Percentiles rank a stretch among this genome's conserved stretches.
phyloP scores from a whole-genome alignment of 2,329 filamentous ascomycete species.

The Delphinella strobiligena region DNA sequence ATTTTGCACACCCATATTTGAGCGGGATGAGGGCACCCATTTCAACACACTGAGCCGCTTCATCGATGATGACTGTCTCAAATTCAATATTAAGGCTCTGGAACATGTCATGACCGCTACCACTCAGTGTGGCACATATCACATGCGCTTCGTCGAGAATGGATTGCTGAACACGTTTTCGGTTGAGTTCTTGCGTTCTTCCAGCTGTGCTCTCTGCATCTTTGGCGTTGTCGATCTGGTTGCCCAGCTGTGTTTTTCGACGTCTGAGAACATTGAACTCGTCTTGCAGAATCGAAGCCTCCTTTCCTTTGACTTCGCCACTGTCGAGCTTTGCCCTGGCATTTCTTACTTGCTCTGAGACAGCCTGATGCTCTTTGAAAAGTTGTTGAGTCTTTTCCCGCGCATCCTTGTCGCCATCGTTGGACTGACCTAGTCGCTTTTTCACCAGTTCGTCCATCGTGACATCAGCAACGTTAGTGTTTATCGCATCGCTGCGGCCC shows the following conservation, averaged over 20 bases:
- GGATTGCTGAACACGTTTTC: slow-evolving; percentile 75
- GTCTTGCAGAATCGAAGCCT: slow-evolving; percentile 56
- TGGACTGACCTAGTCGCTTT: slow-evolving; percentile 44
- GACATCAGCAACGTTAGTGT: slow-evolving; percentile 75
- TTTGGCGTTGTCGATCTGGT: slow-evolving; percentile 75
- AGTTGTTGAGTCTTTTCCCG: slow-evolving; percentile 49
- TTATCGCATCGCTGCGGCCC: slow-evolving; percentile 86
- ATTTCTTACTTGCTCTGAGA: slow-evolving; percentile 54
- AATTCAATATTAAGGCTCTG: slow-evolving; percentile 90
- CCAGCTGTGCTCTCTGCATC: slow-evolving; percentile 72
- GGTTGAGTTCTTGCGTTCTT: slow-evolving; percentile 75
- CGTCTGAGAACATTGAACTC: slow-evolving; percentile 69
- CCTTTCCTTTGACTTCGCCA: slow-evolving; percentile 34
- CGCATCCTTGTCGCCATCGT: slow-evolving; percentile 24
- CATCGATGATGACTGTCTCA: slow-evolving; percentile 95
- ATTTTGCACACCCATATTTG: slow-evolving; percentile 95
- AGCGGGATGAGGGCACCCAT: slow-evolving; percentile 90
- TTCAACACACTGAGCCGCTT: slow-evolving; percentile 96
- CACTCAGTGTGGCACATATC: slow-evolving; percentile 87
- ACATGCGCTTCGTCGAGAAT: slow-evolving; percentile 86
- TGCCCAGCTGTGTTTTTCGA: slow-evolving; percentile 63
- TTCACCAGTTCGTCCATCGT: slow-evolving; percentile 88
- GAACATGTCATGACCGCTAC: slow-evolving; percentile 95
- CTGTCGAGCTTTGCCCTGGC: slow-evolving; percentile 57
- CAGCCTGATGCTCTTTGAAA: slow-evolving; percentile 53